Percentiles rank a stretch among this genome's conserved stretches.
Conservation (phyloP, 2,329 filamentous ascomycete genomes). For the Venturia asperata region DNA sequence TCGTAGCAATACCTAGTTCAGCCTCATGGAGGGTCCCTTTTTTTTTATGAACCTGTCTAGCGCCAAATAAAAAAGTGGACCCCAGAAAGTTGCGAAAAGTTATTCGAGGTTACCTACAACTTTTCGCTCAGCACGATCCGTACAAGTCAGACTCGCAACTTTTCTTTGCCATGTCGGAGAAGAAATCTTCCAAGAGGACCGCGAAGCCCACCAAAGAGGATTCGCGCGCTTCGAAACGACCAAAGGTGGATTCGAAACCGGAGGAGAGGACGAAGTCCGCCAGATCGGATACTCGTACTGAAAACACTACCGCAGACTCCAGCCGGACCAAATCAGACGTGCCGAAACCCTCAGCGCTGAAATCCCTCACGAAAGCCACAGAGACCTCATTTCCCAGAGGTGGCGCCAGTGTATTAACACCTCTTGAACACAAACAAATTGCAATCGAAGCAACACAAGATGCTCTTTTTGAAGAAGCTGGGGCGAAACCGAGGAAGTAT, state of each 20-base stretch:
- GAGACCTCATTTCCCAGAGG: constrained; percentile 89
- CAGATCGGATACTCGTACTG: neutral
- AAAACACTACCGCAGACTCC: neutral
- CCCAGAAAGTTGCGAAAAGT: neutral
- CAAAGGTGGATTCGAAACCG: neutral
- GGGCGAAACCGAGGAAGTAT: constrained; percentile 52
- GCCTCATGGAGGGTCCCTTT: neutral
- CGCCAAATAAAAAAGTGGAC: neutral
- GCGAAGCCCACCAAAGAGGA: constrained; percentile 6
- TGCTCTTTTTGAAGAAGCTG: constrained; percentile 75
- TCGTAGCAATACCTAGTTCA: no score
- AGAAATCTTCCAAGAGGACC: constrained; percentile 1
- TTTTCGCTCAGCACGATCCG: neutral
- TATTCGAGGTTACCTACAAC: neutral
- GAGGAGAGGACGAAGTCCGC: neutral
- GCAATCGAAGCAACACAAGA: constrained; percentile 88
- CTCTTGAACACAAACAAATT: constrained; percentile 93
- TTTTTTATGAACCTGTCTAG: neutral
- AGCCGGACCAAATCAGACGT: neutral
- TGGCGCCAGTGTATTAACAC: constrained; percentile 82
- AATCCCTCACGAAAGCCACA: constrained; percentile 42
- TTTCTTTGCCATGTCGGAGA: constrained; percentile 4
- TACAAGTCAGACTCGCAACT: neutral
- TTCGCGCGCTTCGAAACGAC: constrained; percentile 1
- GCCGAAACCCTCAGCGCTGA: neutral